Evolutionary conservation across 108 stramenopile species (phyloP), one percentile per base, ranked within the genome.

Genomic region (Cylindrotheca fusiformis): DNA sequence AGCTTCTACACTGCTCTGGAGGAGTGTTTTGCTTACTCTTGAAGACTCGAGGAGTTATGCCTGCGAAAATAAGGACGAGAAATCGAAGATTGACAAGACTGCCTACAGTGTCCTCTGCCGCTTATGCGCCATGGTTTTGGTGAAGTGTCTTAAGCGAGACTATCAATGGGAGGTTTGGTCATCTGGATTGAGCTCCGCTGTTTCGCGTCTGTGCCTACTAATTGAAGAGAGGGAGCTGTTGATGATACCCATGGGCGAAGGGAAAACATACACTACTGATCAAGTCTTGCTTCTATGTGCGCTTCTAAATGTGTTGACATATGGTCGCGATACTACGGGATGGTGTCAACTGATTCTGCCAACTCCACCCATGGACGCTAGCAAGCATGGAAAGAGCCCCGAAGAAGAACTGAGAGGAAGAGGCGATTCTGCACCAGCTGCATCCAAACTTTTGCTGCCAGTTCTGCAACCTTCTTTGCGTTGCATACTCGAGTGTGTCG

Each of bases 151-250:
- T 28, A 75, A 75, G 23, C 80, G 86, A 29, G 81, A 84, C 26
- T 69, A 82, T 61, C 76, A 80, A 45, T 77, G 71, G 72, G 80
- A 84, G 50, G 57, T 80, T 21, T 94, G 93, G 93, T 78, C 58
- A 55, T 22, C 64, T 31, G 77, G 84, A 52, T 55, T 84, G 21
- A 84, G 86, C 59, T 68, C 81, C 21, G 83, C 86, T 18, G 76
- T 91, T 54, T 86, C 90, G 8, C 58, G 84, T 8, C 48, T 91
- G 18, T 82, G 86, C 70, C 57, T 82, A 46, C 53, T 91, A 31
- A 72, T 94, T 0, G 93, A 94, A 74, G 90, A 94, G 64, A 91
- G 87, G 64, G 58, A 78, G 26, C 68, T 94, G 28, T 67, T 94
- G 14, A 25, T 49, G 19, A 67, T 24, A 57, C 74, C 61, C 20